These are phyloP conservation scores for Yamadazyma sp. DNA, from an alignment of 805 yeast species.

Conservation along the genomic window DNA sequence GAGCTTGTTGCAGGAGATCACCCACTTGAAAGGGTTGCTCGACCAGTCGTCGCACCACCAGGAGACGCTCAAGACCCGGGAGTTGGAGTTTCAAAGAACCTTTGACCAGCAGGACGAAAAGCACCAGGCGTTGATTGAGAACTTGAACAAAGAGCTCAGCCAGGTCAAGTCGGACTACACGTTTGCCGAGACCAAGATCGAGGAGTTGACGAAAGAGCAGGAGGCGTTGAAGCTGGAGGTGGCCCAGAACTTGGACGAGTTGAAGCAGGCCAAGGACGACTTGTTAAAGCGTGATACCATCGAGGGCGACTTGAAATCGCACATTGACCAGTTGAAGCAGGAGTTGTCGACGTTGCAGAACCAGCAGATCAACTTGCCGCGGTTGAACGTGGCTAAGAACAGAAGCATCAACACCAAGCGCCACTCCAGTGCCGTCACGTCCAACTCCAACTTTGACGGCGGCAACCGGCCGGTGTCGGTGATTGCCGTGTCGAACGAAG, in stretches of 20 bases:
- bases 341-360: conserved; percentile 50
- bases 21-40: conserved; percentile 43
- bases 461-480: conserved; percentile 58
- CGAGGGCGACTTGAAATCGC: conserved; percentile 63
- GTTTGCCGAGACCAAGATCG: conserved; percentile 57
- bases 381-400: conserved; percentile 25
- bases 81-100: conserved; percentile 49
- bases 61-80: conserved; percentile 54
- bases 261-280: conserved; percentile 58
- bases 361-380: conserved; percentile 24
- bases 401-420: conserved; percentile 39
- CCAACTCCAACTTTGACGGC: conserved; percentile 9
- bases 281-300: conserved; percentile 59
- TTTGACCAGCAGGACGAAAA: conserved; percentile 44
- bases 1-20: conserved; percentile 62
- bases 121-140: conserved; percentile 49
- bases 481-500: conserved; percentile 55
- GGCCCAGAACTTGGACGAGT: conserved; percentile 56
- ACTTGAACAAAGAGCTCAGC: conserved; percentile 55
- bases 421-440: conserved; percentile 28
- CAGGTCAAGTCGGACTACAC: conserved; percentile 56
- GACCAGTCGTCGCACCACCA: conserved; percentile 55
- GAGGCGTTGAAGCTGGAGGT: conserved; percentile 64
- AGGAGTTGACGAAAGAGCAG: conserved; percentile 60
- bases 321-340: conserved; percentile 53